Conservation (phyloP, 2,329 filamentous ascomycete genomes). For the Shiraia sp. region DNA sequence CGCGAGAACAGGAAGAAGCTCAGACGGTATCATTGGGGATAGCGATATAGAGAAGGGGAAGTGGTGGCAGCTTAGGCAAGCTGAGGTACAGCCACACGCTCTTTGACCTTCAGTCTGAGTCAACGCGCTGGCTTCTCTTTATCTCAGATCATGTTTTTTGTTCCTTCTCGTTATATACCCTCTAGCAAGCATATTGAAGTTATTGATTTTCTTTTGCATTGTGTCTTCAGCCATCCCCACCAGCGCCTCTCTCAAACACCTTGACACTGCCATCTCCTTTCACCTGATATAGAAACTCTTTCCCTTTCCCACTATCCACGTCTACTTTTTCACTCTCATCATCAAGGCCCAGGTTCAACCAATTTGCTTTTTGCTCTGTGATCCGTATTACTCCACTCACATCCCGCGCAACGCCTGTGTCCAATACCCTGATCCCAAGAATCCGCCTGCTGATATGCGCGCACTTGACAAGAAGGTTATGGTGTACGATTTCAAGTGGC, state of each 20-base stretch:
- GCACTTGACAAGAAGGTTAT: constrained; percentile 66
- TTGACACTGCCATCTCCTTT: constrained; percentile 76
- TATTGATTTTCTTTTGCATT: background rate
- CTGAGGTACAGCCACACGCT: constrained; percentile 12
- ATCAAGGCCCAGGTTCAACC: constrained; percentile 31
- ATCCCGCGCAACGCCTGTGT: constrained; percentile 87
- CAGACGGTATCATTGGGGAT: constrained; percentile 12
- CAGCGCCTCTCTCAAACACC: constrained; percentile 79
- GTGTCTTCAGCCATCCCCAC: constrained; percentile 16
- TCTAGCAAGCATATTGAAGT: background rate
- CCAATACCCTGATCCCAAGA: constrained; percentile 73
- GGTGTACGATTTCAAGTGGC: constrained; percentile 37
- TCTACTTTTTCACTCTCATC: constrained; percentile 30
- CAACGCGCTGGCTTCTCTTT: background rate
- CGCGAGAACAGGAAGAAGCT: constrained; percentile 11
- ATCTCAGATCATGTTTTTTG: constrained; percentile 1
- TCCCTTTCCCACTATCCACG: constrained; percentile 49
- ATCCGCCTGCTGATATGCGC: constrained; percentile 77
- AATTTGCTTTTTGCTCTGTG: constrained; percentile 52
- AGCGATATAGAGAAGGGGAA: constrained; percentile 19
- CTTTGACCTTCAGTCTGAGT: constrained; percentile 2
- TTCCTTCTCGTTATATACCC: constrained; percentile 9
- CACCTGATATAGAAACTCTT: constrained; percentile 81
- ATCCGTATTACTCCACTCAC: constrained; percentile 86
- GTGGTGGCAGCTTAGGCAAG: constrained; percentile 24